Base-by-base conservation (phyloP, 192 early-diverging fungal genomes). In the Fimicolochytrium jonesii region DNA sequence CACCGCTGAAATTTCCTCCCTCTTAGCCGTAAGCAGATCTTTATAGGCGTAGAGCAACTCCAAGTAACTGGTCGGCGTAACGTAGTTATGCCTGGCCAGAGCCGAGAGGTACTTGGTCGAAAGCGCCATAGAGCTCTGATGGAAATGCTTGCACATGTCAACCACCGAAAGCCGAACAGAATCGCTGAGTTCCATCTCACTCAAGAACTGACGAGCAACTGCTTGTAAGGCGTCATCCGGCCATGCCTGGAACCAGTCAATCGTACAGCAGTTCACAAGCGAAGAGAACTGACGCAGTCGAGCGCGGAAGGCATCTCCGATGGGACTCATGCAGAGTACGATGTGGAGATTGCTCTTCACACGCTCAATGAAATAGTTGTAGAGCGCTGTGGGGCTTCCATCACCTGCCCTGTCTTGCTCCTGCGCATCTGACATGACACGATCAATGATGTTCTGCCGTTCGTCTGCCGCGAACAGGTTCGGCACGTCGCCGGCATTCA, bases 231-330 rank as follows among this genome's bases (percentile, higher is more conserved):
- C 83, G 62, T 85, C 83, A 64, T 84, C 77, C 17, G 83, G 83
- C 83, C 83, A 85, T 22, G 77, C 78, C 54, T 84, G 81, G 70
- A 85, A 85, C 79, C 81, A 85, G 57, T 85, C 82, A 52, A 85
- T 85, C 0, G 83, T 85, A 52, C 81, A 84, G 63, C 83, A 85
- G 51, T 85, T 85, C 45, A 84, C 79, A 50, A 85, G 66, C 4
- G 78, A 74, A 4, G 83, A 84, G 35, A 80, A 85, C 64, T 81
- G 75, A 18, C 82, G 56, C n/a, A 85, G 63, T 31, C 83, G 61
- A 2, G 78, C 71, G 31, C 83, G 66, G 63, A 85, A 85, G 3
- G 78, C 77, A 36, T 84, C 83, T 36, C 83, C 83, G 54, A 85
- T 84, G 1, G 83, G 83, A 66, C 76, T 79, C 81, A 85, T 85